These are phyloP conservation scores for Irineochytrium annulatum DNA, from an alignment of 192 early-diverging fungal genomes.

Conservation along the genomic window DNA sequence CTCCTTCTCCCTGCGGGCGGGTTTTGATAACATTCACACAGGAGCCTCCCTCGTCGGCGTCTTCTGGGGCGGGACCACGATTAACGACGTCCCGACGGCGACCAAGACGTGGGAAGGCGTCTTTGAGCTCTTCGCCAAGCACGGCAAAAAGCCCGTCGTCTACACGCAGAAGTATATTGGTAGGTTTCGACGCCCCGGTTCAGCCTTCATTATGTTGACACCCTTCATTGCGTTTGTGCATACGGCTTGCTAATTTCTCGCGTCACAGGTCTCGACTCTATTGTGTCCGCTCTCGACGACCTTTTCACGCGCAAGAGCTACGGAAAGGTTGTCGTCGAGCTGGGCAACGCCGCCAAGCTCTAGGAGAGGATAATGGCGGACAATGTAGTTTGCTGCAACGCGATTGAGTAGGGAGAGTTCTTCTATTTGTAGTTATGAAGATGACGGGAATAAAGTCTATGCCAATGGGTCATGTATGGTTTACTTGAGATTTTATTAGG, in stretches of 20 bases:
- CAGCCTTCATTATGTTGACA: neutral
- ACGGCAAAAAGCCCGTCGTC: neutral
- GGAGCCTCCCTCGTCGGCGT: slow-evolving; percentile 43
- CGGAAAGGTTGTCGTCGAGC: slow-evolving; percentile 76
- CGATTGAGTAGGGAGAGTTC: no score
- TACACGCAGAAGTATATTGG: neutral
- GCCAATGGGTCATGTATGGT: no score
- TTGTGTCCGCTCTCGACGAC: slow-evolving; percentile 64
- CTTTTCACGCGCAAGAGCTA: slow-evolving; percentile 67
- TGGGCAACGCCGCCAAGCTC: no score
- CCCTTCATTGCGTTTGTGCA: slow-evolving; percentile 12
- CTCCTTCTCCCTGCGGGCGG: neutral
- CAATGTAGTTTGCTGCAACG: no score
- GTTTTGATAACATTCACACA: neutral
- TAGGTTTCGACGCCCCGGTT: slow-evolving; percentile 2
- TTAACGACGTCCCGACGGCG: slow-evolving; percentile 54
- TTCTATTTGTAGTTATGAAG: no score
- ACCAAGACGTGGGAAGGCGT: slow-evolving; percentile 61
- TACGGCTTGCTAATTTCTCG: slow-evolving; percentile 2
- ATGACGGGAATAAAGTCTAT: no score
- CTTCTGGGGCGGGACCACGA: slow-evolving; percentile 69
- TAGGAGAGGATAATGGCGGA: no score
- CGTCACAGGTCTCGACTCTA: slow-evolving; percentile 52
- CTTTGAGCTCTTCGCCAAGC: neutral
- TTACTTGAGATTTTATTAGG: no score